phyloP scores from a whole-genome alignment of 176 grass and related monocot genomes.

The Luzula sylvatica region DNA sequence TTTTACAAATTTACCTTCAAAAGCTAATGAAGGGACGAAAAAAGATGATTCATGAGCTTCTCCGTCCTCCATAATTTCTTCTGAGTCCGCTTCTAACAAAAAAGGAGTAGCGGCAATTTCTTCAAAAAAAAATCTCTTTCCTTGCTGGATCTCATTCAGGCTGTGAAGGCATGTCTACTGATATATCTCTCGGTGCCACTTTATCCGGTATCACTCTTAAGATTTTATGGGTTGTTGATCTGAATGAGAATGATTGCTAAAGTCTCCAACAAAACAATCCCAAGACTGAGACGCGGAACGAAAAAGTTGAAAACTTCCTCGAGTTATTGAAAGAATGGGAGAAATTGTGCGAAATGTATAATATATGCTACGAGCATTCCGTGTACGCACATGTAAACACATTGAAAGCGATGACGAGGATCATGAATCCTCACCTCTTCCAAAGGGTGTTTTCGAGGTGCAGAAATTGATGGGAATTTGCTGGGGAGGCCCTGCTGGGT shows the following conservation, averaged over 20 bases:
- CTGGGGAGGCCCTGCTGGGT: slow-evolving; percentile 44
- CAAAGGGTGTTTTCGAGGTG: slow-evolving; percentile 53
- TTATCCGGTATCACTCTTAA: slow-evolving; percentile 57
- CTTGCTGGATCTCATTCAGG: slow-evolving; percentile 78
- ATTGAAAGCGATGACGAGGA: slow-evolving; percentile 17
- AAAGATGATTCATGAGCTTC: too few relatives aligned
- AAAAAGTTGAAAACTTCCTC: slow-evolving; percentile 66
- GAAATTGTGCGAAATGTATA: slow-evolving; percentile 34
- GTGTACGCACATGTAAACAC: background rate
- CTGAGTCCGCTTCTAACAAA: slow-evolving; percentile 15
- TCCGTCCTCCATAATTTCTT: slow-evolving; percentile 46
- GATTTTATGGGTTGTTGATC: slow-evolving; percentile 71
- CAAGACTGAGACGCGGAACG: slow-evolving; percentile 54
- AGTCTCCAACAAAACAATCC: slow-evolving; percentile 76
- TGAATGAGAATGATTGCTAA: slow-evolving; percentile 50
- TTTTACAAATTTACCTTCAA: slow-evolving; percentile 54
- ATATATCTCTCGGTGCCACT: slow-evolving; percentile 55
- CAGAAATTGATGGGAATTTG: slow-evolving; percentile 30
- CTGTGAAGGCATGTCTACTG: slow-evolving; percentile 85
- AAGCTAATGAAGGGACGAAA: background rate
- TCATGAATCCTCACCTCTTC: slow-evolving; percentile 19
- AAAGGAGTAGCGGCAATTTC: slow-evolving; percentile 25
- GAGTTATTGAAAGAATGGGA: slow-evolving; percentile 50
- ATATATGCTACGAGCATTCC: background rate
- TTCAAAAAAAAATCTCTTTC: slow-evolving; percentile 17